These are phyloP conservation scores for Acanthamoeba healyi DNA, from an alignment of 208 protist species.

Conservation along the genomic window DNA sequence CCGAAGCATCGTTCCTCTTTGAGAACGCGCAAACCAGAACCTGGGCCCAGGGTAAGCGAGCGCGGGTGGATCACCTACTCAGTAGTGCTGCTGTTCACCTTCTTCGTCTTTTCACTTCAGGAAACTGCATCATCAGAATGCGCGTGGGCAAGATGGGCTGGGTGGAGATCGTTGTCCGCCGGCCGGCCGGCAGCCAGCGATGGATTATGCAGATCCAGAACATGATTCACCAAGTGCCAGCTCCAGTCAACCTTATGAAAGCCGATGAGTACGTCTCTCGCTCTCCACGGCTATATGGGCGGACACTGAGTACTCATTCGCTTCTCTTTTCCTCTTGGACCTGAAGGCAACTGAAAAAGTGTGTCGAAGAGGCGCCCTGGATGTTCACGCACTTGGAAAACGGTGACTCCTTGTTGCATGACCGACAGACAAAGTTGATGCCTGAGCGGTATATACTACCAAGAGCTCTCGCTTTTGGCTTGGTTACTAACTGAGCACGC, in stretches of 20 bases:
- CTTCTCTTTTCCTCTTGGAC: no score
- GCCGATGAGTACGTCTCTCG: not conserved
- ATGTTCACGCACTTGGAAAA: conserved; percentile 16
- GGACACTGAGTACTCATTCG: not conserved
- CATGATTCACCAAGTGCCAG: conserved; percentile 39
- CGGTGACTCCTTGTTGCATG: not conserved
- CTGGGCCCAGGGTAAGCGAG: conserved; percentile 33
- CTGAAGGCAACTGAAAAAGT: not conserved
- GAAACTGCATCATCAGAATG: conserved; percentile 61
- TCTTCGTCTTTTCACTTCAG: not conserved
- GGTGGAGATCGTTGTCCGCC: conserved; percentile 38
- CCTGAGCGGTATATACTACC: not conserved
- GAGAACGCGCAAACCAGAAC: not conserved
- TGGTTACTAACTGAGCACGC: no score
- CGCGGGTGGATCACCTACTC: not conserved
- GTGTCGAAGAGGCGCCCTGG: conserved; percentile 14
- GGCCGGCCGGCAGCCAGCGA: conserved; percentile 1
- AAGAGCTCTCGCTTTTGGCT: not conserved
- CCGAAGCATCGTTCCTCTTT: conserved; percentile 11
- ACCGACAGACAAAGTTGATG: not conserved
- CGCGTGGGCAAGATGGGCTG: conserved; percentile 60
- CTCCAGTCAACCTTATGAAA: not conserved
- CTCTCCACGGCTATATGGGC: not conserved
- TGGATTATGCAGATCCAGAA: conserved; percentile 73
- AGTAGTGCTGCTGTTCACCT: not conserved